phyloP scores from a whole-genome alignment of 2,329 filamentous ascomycete species.

The Aureobasidium sp. region DNA sequence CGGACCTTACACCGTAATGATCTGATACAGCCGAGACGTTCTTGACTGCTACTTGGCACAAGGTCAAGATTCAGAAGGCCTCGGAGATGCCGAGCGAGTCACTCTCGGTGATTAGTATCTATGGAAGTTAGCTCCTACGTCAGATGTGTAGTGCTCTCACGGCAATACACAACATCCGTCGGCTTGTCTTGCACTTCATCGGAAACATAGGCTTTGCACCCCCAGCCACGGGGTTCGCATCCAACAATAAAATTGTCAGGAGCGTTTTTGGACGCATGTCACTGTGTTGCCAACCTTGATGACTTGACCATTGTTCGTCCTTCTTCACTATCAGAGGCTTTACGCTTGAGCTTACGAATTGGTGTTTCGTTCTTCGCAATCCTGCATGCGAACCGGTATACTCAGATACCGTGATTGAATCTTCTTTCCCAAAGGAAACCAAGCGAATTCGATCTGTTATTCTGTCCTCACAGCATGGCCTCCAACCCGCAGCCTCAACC shows the following conservation, averaged over 20 bases:
- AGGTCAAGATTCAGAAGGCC: too few species aligned
- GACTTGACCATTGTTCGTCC: neutral
- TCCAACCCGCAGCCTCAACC: slow-evolving; percentile 17
- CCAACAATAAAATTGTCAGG: neutral
- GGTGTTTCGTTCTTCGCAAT: neutral
- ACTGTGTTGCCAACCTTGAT: neutral
- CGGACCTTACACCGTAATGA: too few species aligned
- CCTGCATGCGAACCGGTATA: neutral
- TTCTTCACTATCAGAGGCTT: neutral
- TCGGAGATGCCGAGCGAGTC: neutral
- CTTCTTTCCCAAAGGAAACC: neutral
- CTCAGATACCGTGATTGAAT: neutral
- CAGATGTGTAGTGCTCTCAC: too few species aligned
- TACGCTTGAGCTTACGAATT: neutral
- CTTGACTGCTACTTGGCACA: too few species aligned
- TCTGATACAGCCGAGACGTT: neutral
- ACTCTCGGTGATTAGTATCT: too few species aligned
- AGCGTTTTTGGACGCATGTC: neutral
- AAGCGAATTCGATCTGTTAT: neutral
- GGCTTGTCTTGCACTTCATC: neutral
- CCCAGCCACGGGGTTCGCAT: neutral
- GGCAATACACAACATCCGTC: neutral
- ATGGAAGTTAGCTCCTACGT: too few species aligned
- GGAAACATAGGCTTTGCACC: neutral
- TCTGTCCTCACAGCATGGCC: neutral